These are phyloP conservation scores for Cordyceps farinosa DNA, from an alignment of 2,329 filamentous ascomycete genomes.

Conservation along the genomic window DNA sequence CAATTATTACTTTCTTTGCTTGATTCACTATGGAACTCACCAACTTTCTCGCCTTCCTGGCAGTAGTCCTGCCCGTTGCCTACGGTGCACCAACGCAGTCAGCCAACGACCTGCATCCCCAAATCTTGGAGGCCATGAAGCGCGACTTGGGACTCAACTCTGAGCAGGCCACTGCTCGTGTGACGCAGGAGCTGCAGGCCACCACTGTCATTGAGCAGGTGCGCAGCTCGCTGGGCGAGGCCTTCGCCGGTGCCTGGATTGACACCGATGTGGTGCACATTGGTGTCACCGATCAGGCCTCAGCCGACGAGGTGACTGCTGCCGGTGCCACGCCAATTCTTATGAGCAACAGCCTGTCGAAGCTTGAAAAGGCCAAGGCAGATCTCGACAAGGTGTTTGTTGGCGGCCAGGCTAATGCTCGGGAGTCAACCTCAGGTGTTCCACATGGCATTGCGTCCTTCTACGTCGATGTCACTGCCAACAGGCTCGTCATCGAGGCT, in stretches of 20 bases:
- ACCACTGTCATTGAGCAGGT: slow-evolving; percentile 36
- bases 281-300: slow-evolving; percentile 35
- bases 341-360: slow-evolving; percentile 33
- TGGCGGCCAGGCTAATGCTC: slow-evolving; percentile 24
- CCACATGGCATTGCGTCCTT: slow-evolving; percentile 34
- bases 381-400: slow-evolving; percentile 37
- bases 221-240: slow-evolving; percentile 28
- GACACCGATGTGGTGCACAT: slow-evolving; percentile 35
- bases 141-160: slow-evolving; percentile 39
- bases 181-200: slow-evolving; percentile 35
- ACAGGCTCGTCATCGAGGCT: slow-evolving; percentile 40
- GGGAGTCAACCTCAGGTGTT: slow-evolving; percentile 23
- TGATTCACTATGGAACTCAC: slow-evolving; percentile 34
- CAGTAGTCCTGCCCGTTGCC: slow-evolving; percentile 37
- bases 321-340: slow-evolving; percentile 34
- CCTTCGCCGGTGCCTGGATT: slow-evolving; percentile 39
- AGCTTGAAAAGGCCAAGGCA: slow-evolving; percentile 34
- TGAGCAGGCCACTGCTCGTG: slow-evolving; percentile 36
- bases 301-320: slow-evolving; percentile 33
- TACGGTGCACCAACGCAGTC: slow-evolving; percentile 37
- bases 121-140: slow-evolving; percentile 42
- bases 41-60: slow-evolving; percentile 36
- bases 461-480: slow-evolving; percentile 37
- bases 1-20: not conserved
- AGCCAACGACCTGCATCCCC: slow-evolving; percentile 35